Conservation (phyloP, 2,329 filamentous ascomycete genomes). For the Fonsecaea erecta region DNA sequence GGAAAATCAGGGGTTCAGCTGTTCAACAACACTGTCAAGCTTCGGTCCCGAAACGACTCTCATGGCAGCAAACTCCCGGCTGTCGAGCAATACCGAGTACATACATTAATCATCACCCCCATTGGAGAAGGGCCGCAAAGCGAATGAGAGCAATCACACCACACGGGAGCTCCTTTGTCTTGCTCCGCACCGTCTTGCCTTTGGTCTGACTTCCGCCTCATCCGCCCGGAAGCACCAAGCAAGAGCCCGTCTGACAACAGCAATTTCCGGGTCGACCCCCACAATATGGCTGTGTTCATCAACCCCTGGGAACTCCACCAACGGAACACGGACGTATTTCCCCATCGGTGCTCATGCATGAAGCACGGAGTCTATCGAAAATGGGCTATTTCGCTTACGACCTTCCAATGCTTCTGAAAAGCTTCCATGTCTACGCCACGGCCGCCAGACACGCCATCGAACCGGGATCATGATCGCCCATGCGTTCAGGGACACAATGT, state of each 20-base stretch:
- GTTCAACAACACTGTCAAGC: not conserved
- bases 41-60: not conserved
- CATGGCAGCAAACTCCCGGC: not conserved
- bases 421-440: constrained; percentile 11
- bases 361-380: not conserved
- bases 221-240: not conserved
- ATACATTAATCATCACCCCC: constrained; percentile 11
- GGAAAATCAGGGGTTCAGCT: not conserved
- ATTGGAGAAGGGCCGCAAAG: not conserved
- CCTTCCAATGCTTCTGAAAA: constrained; percentile 7
- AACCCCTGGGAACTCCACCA: not conserved
- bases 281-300: not conserved
- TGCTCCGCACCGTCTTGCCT: not conserved
- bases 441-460: constrained; percentile 9
- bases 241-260: constrained; percentile 1
- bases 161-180: not conserved
- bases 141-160: constrained; percentile 16
- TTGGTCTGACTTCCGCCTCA: not conserved
- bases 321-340: constrained; percentile 7
- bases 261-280: not conserved
- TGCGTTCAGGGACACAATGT: not conserved
- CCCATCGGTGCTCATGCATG: constrained; percentile 7
- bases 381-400: constrained; percentile 11
- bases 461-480: not conserved
- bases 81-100: not conserved